These are phyloP conservation scores for Tricholoma matsutake DNA, from an alignment of 768 basidiomycete species.

Conservation along the genomic window DNA sequence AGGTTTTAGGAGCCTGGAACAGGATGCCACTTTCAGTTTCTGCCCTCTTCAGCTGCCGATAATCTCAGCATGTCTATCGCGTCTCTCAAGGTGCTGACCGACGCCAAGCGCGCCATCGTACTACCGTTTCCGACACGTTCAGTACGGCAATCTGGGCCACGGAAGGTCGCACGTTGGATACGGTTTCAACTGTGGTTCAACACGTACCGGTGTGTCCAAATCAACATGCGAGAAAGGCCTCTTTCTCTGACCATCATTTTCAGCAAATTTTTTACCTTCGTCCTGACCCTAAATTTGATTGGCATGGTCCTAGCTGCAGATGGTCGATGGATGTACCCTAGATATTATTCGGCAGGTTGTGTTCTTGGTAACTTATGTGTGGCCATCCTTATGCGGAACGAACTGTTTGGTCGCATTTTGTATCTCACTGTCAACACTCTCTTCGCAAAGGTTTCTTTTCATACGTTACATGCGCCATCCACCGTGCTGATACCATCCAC, in stretches of 20 bases:
- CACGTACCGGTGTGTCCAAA: slow-evolving; percentile 56
- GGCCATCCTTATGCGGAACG: slow-evolving; percentile 77
- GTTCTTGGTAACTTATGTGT: slow-evolving; percentile 72
- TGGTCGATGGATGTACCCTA: slow-evolving; percentile 67
- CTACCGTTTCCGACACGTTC: neutral
- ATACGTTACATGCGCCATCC: neutral
- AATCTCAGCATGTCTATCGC: neutral
- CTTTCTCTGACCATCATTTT: neutral
- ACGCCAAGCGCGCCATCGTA: neutral
- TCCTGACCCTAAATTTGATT: slow-evolving; percentile 56
- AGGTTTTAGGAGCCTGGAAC: neutral
- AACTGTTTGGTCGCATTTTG: slow-evolving; percentile 74
- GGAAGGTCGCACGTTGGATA: slow-evolving; percentile 52
- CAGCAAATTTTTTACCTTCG: slow-evolving; percentile 72
- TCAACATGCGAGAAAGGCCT: neutral
- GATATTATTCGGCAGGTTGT: slow-evolving; percentile 63
- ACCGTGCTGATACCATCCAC: slow-evolving; percentile 3
- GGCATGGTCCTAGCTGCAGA: slow-evolving; percentile 59
- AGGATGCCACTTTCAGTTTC: neutral
- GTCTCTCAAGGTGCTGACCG: neutral
- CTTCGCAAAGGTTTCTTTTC: slow-evolving; percentile 64
- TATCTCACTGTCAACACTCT: slow-evolving; percentile 69
- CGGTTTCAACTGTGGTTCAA: slow-evolving; percentile 74
- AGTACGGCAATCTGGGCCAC: slow-evolving; percentile 18
- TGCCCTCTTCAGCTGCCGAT: neutral